Base-by-base conservation (phyloP, 331 rosid genomes). In the Saraca asoca region DNA sequence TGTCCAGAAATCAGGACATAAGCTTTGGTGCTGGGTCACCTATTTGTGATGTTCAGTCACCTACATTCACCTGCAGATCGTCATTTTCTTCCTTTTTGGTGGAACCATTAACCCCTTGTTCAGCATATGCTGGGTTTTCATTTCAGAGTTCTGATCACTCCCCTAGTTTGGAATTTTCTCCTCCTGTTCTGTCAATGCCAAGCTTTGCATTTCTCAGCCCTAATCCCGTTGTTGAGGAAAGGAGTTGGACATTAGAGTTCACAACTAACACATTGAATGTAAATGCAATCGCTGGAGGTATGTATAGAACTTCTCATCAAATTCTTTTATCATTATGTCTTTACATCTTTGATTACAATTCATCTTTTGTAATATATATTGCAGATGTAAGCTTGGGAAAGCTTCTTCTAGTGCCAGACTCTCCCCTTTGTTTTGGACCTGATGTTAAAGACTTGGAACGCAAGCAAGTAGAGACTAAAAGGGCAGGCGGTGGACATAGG, bases 141-240 rank as follows among this genome's bases (percentile, higher is more conserved):
- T 91, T 88, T 70, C 71, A 44, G 43, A 77, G 88, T 59, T 2
- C 50, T 2, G 84, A 75, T 5, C 89, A 78, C 66, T 79, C 87
- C 14, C n/a, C 59, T 5, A 62, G 69, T 45, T 58, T 83, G 75
- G 83, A 83, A 46, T 76, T 75, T 69, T 74, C 87, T 33, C 70
- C 91, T 19, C 91, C 86, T 34, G 58, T 93, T 79, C 65, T 87
- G 10, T 81, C 95, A 10, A 76, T 94, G 87, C 92, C 95, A 13
- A 90, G 99, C 86, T 94, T 94, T 82, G 84, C 96, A 59, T 94
- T 94, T 81, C 85, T 94, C 67, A 77, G 96, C 75, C 86, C 90
- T 9, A 48, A 66, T 71, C 56, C 91, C 15, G 77, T 29, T 51
- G 80, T 76, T 64, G 85, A 84, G 82, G 79, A 87, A 53, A 76